These are phyloP conservation scores for Thermomucor indicae-seudaticae DNA, from an alignment of 371 early-diverging fungal genomes.

Conservation along the genomic window DNA sequence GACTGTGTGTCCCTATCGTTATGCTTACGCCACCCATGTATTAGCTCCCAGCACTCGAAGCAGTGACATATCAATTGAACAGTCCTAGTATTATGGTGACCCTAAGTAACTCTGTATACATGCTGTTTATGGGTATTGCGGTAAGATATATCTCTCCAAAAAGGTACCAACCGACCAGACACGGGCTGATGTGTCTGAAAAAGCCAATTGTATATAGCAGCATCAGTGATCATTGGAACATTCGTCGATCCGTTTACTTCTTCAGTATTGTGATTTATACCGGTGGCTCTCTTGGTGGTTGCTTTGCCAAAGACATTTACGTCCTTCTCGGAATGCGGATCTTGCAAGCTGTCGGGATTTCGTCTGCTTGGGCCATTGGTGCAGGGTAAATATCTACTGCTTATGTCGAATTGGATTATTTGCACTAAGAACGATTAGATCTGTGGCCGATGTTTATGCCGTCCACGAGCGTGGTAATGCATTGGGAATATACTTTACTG, in stretches of 20 bases:
- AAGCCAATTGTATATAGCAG: conserved; percentile 66
- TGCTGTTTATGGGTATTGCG: conserved; percentile 62
- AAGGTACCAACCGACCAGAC: background rate
- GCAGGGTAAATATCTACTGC: conserved; percentile 43
- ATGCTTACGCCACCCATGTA: background rate
- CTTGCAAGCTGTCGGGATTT: conserved; percentile 71
- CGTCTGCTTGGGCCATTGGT: conserved; percentile 75
- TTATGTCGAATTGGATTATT: background rate
- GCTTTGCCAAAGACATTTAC: conserved; percentile 53
- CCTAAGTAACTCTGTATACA: conserved; percentile 56
- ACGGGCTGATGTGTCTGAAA: background rate
- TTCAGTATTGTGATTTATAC: conserved; percentile 57
- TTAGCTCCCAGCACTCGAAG: conserved; percentile 51
- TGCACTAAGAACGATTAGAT: conserved; percentile 19
- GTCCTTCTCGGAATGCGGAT: conserved; percentile 63
- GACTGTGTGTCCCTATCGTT: no score
- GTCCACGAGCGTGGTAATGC: conserved; percentile 46
- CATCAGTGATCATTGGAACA: conserved; percentile 65
- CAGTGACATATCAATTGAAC: conserved; percentile 25
- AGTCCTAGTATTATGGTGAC: conserved; percentile 49
- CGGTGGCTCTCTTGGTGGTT: conserved; percentile 64
- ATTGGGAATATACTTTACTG: conserved; percentile 52
- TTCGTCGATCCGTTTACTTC: conserved; percentile 64
- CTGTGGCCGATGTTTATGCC: conserved; percentile 51
- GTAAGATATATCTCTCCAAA: conserved; percentile 10